These are phyloP conservation scores for Ensete ventricosum DNA, from an alignment of 176 grass and related monocot genomes.

Conservation along the genomic window DNA sequence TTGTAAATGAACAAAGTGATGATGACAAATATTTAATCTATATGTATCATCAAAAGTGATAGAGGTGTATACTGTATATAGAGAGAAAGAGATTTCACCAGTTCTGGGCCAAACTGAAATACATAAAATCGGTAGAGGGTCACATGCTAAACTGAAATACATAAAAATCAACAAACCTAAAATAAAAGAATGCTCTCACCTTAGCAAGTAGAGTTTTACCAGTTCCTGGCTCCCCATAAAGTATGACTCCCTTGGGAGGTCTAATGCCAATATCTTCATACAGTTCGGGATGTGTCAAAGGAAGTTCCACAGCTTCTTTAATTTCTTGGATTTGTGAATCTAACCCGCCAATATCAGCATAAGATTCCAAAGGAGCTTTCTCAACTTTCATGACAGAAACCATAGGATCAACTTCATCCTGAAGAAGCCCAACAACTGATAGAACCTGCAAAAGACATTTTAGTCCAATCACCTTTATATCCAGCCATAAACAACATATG, in stretches of 20 bases:
- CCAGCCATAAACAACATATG: no score
- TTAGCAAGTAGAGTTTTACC: slow-evolving; percentile 10
- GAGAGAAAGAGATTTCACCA: no score
- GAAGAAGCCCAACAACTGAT: slow-evolving; percentile 2
- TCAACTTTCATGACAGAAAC: slow-evolving; percentile 14
- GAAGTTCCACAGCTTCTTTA: slow-evolving; percentile 12
- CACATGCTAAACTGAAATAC: no score
- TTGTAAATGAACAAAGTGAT: no score
- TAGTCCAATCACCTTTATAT: background rate
- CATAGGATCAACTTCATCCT: slow-evolving; percentile 9
- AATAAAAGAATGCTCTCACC: background rate
- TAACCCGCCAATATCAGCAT: slow-evolving; percentile 11
- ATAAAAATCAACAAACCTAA: background rate
- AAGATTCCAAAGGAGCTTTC: slow-evolving; percentile 9
- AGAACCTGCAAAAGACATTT: background rate
- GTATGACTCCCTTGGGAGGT: slow-evolving; percentile 3
- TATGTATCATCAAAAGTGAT: no score
- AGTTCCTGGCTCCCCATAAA: slow-evolving; percentile 5
- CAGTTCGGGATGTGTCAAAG: slow-evolving; percentile 6
- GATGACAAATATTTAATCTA: no score
- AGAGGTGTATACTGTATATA: no score
- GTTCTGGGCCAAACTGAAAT: no score
- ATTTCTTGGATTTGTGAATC: slow-evolving; percentile 11
- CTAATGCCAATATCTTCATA: slow-evolving; percentile 12
- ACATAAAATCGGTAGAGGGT: no score